phyloP scores from a whole-genome alignment of 805 yeast species.

The Lipomyces sp. region DNA sequence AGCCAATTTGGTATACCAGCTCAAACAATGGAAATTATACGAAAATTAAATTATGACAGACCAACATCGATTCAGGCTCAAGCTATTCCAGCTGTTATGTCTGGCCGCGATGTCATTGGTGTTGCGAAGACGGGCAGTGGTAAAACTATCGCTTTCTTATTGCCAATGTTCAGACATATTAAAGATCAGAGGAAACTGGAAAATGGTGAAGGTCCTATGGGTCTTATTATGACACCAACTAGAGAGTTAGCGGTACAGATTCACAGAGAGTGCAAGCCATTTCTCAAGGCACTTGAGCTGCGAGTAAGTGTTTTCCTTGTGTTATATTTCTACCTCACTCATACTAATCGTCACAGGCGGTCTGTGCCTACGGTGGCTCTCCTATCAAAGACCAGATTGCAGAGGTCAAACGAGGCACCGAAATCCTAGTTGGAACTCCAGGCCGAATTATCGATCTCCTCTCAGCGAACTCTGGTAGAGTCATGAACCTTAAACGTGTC shows the following conservation, averaged over 20 bases:
- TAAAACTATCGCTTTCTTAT: slow-evolving; percentile 83
- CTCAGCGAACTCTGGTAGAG: slow-evolving; percentile 79
- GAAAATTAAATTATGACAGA: slow-evolving; percentile 54
- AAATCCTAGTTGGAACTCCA: slow-evolving; percentile 89
- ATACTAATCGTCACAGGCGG: slow-evolving; percentile 46
- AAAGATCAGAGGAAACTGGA: slow-evolving; percentile 65
- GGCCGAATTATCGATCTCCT: slow-evolving; percentile 90
- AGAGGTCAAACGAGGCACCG: slow-evolving; percentile 74
- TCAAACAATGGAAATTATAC: slow-evolving; percentile 58
- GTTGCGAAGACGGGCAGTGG: slow-evolving; percentile 98
- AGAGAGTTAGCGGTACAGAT: slow-evolving; percentile 90
- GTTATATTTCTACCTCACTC: not conserved
- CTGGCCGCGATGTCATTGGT: slow-evolving; percentile 88
- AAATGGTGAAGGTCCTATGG: slow-evolving; percentile 70
- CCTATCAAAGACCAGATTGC: slow-evolving; percentile 82
- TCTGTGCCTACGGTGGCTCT: slow-evolving; percentile 92
- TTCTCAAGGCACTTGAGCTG: slow-evolving; percentile 57
- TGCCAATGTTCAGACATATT: slow-evolving; percentile 85
- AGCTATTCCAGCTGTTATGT: slow-evolving; percentile 87
- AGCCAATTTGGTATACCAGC: slow-evolving; percentile 78
- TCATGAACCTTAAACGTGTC: slow-evolving; percentile 67
- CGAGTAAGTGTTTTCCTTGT: slow-evolving; percentile 36
- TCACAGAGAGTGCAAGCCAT: slow-evolving; percentile 63
- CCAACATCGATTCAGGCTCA: slow-evolving; percentile 93
- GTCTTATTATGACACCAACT: slow-evolving; percentile 84